These are phyloP conservation scores for Hyaloscypha variabilis DNA, from an alignment of 495 filamentous ascomycete genomes.

Conservation along the genomic window DNA sequence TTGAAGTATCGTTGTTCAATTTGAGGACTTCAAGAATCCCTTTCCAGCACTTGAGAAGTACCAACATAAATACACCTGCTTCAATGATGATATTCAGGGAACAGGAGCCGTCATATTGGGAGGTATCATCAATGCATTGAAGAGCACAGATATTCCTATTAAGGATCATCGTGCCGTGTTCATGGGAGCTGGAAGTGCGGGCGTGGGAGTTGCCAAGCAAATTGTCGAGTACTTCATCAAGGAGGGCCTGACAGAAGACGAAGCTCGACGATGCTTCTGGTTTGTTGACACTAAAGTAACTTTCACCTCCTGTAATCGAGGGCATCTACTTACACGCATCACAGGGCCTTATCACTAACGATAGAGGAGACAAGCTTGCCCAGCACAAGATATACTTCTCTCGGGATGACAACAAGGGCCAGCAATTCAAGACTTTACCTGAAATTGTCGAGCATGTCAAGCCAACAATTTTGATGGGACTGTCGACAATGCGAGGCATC, in stretches of 20 bases:
- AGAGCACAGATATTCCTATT: slow-evolving; percentile 64
- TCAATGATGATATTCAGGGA: slow-evolving; percentile 86
- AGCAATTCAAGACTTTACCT: slow-evolving; percentile 68
- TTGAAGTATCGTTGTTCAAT: slow-evolving; percentile 76
- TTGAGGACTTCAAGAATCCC: slow-evolving; percentile 86
- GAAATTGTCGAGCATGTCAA: slow-evolving; percentile 75
- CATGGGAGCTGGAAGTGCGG: slow-evolving; percentile 76
- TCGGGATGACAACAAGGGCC: slow-evolving; percentile 71
- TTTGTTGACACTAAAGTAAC: slow-evolving; percentile 69
- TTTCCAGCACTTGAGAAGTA: slow-evolving; percentile 80
- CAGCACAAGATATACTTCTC: slow-evolving; percentile 84
- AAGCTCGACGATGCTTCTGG: slow-evolving; percentile 76
- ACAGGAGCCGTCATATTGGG: slow-evolving; percentile 79
- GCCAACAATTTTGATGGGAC: slow-evolving; percentile 79
- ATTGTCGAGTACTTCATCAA: slow-evolving; percentile 78
- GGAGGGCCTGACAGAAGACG: slow-evolving; percentile 75
- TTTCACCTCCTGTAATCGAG: not conserved
- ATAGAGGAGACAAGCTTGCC: slow-evolving; percentile 76
- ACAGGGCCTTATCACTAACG: slow-evolving; percentile 71
- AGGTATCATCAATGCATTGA: slow-evolving; percentile 78
- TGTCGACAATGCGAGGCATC: slow-evolving; percentile 76
- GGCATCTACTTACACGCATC: not conserved
- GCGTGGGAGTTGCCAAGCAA: slow-evolving; percentile 79
- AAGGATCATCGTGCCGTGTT: slow-evolving; percentile 78
- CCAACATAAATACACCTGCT: slow-evolving; percentile 70